These are phyloP conservation scores for Lobosporangium transversale DNA, from an alignment of 192 early-diverging fungal genomes.

Conservation along the genomic window DNA sequence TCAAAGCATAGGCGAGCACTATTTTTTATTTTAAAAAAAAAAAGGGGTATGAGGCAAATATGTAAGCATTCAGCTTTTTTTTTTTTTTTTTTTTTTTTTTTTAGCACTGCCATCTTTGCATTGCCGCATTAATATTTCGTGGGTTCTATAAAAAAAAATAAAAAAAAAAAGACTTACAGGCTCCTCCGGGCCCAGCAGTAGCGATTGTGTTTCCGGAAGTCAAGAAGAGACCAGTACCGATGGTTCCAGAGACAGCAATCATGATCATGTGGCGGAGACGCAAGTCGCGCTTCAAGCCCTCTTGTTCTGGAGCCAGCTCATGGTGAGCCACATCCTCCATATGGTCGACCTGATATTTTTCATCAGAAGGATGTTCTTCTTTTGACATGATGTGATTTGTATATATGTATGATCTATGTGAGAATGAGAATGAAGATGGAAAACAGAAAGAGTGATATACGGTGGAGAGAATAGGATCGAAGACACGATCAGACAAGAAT, in stretches of 20 bases:
- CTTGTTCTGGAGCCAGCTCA: constrained; percentile 32
- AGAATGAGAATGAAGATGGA: not conserved
- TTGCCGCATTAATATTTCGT: not conserved
- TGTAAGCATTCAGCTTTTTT: not conserved
- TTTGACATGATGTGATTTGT: constrained; percentile 12
- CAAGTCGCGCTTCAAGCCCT: constrained; percentile 64
- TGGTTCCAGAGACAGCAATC: constrained; percentile 84
- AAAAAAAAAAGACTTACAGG: too few relatives aligned
- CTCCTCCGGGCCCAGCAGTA: constrained; percentile 80
- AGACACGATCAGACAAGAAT: not conserved
- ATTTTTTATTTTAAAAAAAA: constrained; percentile 31
- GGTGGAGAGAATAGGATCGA: not conserved
- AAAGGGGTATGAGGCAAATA: not conserved
- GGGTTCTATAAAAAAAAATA: too few relatives aligned
- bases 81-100: constrained; percentile 2
- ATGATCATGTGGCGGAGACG: constrained; percentile 71
- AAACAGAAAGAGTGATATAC: not conserved
- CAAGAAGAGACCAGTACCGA: constrained; percentile 86
- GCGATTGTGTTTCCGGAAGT: constrained; percentile 80
- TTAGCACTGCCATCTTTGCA: not conserved
- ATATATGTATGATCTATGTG: not conserved
- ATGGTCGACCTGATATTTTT: constrained; percentile 30
- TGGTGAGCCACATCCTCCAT: constrained; percentile 20
- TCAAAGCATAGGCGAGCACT: constrained; percentile 76
- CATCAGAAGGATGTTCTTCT: not conserved